These are phyloP conservation scores for Coniochaeta hoffmannii DNA, from an alignment of 2,329 filamentous ascomycete genomes.

Conservation along the genomic window DNA sequence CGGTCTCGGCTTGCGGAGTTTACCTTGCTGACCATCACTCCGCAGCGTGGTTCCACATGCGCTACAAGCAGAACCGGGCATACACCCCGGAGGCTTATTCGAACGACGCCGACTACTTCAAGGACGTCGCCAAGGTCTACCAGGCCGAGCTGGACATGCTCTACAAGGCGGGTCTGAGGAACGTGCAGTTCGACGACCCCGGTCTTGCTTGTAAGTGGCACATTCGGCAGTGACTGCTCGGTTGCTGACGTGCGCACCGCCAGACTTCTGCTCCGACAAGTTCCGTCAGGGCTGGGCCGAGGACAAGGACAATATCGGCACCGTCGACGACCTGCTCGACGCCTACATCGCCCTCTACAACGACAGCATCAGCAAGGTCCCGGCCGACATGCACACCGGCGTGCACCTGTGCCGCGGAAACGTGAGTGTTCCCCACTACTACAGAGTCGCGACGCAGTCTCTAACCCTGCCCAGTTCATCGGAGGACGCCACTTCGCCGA, in stretches of 20 bases:
- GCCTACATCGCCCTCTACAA: constrained; percentile 74
- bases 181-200: constrained; percentile 63
- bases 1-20: neutral
- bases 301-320: constrained; percentile 60
- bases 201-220: constrained; percentile 55
- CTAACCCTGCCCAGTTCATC: constrained; percentile 36
- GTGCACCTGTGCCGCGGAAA: constrained; percentile 68
- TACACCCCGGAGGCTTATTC: constrained; percentile 49
- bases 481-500: constrained; percentile 59
- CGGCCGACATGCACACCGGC: constrained; percentile 65
- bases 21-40: neutral
- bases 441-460: neutral
- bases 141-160: constrained; percentile 53
- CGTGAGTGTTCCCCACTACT: constrained; percentile 6
- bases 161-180: constrained; percentile 55
- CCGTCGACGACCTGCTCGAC: constrained; percentile 63
- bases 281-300: constrained; percentile 64
- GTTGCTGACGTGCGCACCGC: constrained; percentile 1
- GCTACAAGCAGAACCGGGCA: constrained; percentile 47
- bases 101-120: constrained; percentile 55
- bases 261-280: constrained; percentile 66
- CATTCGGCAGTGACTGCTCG: neutral
- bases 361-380: constrained; percentile 55
- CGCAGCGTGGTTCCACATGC: constrained; percentile 46
- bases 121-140: constrained; percentile 58